Conservation (phyloP, 2,329 filamentous ascomycete species). For the Fusarium sp. region DNA sequence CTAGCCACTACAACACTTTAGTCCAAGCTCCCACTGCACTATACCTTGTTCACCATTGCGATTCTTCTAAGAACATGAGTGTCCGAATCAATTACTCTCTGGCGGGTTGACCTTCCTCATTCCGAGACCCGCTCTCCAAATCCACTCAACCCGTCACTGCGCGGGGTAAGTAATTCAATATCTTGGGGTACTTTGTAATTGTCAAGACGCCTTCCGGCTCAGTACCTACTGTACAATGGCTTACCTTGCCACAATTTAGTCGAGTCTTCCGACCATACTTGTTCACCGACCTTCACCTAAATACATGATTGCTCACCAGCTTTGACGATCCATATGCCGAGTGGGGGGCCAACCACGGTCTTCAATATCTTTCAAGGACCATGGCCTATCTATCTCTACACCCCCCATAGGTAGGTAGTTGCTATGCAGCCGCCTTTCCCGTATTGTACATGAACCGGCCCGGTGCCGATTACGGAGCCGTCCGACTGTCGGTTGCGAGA, state of each 20-base stretch:
- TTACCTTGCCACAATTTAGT: conserved; percentile 7
- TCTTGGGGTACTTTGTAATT: conserved; percentile 17
- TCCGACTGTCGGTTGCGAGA: conserved; percentile 14
- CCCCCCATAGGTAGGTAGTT: conserved; percentile 8
- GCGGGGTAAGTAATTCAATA: conserved; percentile 30
- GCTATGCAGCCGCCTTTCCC: conserved; percentile 19
- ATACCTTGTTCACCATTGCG: neutral
- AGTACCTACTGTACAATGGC: neutral
- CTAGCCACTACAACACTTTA: neutral
- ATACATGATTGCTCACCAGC: conserved; percentile 6
- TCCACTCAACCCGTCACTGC: conserved; percentile 5
- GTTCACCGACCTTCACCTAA: conserved; percentile 27
- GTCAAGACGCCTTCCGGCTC: conserved; percentile 22
- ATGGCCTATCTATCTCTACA: neutral
- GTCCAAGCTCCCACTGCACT: neutral
- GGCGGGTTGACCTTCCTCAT: conserved; percentile 37
- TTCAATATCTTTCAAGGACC: neutral
- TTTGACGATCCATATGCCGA: conserved; percentile 6
- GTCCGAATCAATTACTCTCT: neutral
- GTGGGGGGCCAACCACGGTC: conserved; percentile 4
- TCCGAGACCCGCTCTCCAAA: conserved; percentile 15
- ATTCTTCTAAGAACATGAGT: neutral
- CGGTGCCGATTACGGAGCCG: conserved; percentile 43
- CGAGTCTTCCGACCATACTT: conserved; percentile 10
- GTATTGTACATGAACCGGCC: conserved; percentile 30